Evolutionary conservation across 768 basidiomycete genomes (phyloP), one percentile per base, ranked within the genome.

Genomic region (Serendipita indica): DNA sequence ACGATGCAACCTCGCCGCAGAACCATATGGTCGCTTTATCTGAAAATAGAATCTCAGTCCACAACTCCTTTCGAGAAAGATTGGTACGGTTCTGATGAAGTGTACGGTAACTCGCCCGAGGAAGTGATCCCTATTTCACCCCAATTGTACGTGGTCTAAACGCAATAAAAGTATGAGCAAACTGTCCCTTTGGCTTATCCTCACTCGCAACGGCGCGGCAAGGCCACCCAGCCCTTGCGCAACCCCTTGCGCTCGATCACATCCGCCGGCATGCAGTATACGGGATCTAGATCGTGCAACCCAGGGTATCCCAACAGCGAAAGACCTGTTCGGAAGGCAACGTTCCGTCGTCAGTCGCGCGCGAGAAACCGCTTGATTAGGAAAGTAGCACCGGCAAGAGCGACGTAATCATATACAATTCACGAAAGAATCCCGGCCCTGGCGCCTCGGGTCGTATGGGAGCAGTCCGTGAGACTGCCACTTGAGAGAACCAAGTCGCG

Each of bases 181-280:
- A 13, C 37, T 39, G 13, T 39, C 13, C 37, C 18, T 39, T 39
- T 39, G 37, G 37, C 37, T 39, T 39, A 18, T 18, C 37, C 13
- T 39, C 37, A 39, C 18, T 39, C 37, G 13, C 13, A 33, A 27
- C 62, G 57, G 45, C 64, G 62, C 13, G 64, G 64, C 34, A 86
- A 70, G 1, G 76, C 80, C 63, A 75, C 70, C 83, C 83, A 85
- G 3, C 66, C 74, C 66, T 84, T 89, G 63, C 74, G 72, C 59
- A 94, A 73, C 2, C 88, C 90, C 69, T 70, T 77, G 33, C 69
- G 69, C 67, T 86, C 81, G 39, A 90, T 88, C 5, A 91, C 64
- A 10, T 67, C 68, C 1, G 84, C 84, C 5, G 91, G 94, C 91
- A 98, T 91, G 72, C 94, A 98, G 66, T 92, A 96, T 20, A 96